Conservation (phyloP, 2,329 filamentous ascomycete genomes). For the Aspergillus jensenii region DNA sequence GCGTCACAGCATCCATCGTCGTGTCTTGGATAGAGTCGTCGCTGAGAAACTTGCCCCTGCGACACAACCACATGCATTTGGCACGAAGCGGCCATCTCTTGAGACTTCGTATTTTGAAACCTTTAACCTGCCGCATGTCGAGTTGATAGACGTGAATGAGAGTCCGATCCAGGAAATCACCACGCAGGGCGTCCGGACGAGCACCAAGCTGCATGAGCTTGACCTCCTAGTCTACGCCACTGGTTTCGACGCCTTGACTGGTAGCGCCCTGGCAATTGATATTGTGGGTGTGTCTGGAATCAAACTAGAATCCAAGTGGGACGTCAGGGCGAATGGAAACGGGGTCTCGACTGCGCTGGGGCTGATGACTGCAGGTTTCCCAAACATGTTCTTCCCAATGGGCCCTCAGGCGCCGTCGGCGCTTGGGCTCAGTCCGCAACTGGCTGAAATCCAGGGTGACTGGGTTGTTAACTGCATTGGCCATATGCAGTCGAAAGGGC, state of each 20-base stretch:
- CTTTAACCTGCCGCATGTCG: neutral
- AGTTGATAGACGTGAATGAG: neutral
- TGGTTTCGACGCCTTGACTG: neutral
- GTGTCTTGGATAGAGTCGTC: neutral
- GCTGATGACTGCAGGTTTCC: slow-evolving; percentile 42
- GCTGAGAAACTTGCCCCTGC: neutral
- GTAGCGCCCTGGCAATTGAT: neutral
- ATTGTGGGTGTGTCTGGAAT: neutral
- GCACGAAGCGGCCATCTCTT: neutral
- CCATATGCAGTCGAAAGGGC: slow-evolving; percentile 46
- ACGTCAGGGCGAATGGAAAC: slow-evolving; percentile 7
- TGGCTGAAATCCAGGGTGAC: slow-evolving; percentile 54
- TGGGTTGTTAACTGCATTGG: slow-evolving; percentile 56
- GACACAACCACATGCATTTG: neutral
- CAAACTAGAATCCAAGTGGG: slow-evolving; percentile 37
- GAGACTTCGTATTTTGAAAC: neutral
- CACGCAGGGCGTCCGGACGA: neutral
- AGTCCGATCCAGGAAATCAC: slow-evolving; percentile 1
- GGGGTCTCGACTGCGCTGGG: slow-evolving; percentile 40
- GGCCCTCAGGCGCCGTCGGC: slow-evolving; percentile 58
- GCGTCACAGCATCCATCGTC: neutral
- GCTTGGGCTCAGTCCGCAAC: slow-evolving; percentile 55
- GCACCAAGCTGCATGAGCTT: neutral
- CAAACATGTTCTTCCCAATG: slow-evolving; percentile 56
- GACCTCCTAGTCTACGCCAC: neutral